Conservation (phyloP, 1,284 basidiomycete species). For the Takashimella tepidaria region DNA sequence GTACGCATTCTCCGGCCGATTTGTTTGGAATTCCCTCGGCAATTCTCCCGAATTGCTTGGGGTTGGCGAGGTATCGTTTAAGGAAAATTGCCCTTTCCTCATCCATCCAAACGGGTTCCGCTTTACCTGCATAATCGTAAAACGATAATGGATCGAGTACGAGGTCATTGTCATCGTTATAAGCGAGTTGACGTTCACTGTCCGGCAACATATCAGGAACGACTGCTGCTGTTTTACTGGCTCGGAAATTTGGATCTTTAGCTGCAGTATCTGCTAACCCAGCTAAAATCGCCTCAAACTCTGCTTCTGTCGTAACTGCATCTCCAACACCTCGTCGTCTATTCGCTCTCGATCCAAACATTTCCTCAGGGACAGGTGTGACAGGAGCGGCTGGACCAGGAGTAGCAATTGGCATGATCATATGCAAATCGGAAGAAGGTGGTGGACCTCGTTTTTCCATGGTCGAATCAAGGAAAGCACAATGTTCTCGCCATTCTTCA, state of each 20-base stretch:
- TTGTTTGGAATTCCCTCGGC: constrained; percentile 78
- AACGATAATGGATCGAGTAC: constrained; percentile 74
- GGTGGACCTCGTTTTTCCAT: constrained; percentile 42
- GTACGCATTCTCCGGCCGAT: constrained; percentile 80
- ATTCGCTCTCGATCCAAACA: constrained; percentile 24
- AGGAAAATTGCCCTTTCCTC: constrained; percentile 76
- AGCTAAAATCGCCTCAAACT: constrained; percentile 95
- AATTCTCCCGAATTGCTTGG: constrained; percentile 83
- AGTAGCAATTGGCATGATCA: constrained; percentile 22
- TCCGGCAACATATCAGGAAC: constrained; percentile 89
- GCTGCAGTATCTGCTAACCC: constrained; percentile 87
- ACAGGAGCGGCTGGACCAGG: constrained; percentile 29
- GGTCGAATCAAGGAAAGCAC: constrained; percentile 57
- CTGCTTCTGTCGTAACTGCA: constrained; percentile 87
- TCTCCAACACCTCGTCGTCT: constrained; percentile 56
- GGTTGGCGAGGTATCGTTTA: constrained; percentile 74
- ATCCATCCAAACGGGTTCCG: constrained; percentile 73
- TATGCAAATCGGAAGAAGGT: constrained; percentile 31
- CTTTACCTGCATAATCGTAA: constrained; percentile 65
- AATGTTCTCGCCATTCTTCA: constrained; percentile 65
- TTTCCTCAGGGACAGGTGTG: constrained; percentile 29
- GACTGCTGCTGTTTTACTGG: constrained; percentile 76
- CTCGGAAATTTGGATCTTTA: constrained; percentile 82
- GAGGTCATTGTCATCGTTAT: constrained; percentile 78
- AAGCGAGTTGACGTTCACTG: constrained; percentile 56